A percentile compares a stretch with the other conserved stretches of the same genome.
Evolutionary conservation across 805 yeast species (phyloP).

Genomic region (Ogataea trehaloabstinens): DNA sequence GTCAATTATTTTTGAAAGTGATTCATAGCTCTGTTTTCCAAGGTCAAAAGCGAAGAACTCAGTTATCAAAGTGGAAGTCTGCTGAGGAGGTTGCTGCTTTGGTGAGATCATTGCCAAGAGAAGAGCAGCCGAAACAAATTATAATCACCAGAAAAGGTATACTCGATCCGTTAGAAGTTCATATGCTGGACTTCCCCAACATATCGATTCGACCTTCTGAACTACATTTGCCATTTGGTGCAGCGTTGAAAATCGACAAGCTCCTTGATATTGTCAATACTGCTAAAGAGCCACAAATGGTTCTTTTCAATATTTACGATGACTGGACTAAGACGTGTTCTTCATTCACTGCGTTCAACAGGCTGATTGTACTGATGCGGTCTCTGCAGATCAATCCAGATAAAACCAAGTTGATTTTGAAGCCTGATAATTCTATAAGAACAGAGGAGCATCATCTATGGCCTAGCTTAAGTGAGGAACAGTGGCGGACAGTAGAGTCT

Average conservation of each 20-base stretch:
- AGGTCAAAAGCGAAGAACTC: slow-evolving; percentile 92
- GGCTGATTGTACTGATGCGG: slow-evolving; percentile 78
- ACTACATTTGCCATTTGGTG: slow-evolving; percentile 82
- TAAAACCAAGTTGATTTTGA: slow-evolving; percentile 66
- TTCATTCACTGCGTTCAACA: slow-evolving; percentile 89
- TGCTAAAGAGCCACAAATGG: slow-evolving; percentile 94
- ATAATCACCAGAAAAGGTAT: slow-evolving; percentile 89
- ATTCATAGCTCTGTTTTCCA: slow-evolving; percentile 96
- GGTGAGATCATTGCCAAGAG: slow-evolving; percentile 82
- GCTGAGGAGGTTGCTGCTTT: slow-evolving; percentile 97
- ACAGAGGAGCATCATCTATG: slow-evolving; percentile 83
- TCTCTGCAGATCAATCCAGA: slow-evolving; percentile 79
- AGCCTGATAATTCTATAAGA: slow-evolving; percentile 68
- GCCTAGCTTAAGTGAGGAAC: slow-evolving; percentile 87
- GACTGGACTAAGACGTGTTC: slow-evolving; percentile 88
- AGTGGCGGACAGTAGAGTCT: slow-evolving; percentile 89
- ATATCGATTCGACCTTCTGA: slow-evolving; percentile 88
- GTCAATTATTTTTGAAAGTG: slow-evolving; percentile 83
- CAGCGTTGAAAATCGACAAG: slow-evolving; percentile 80
- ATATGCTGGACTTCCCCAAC: slow-evolving; percentile 95
- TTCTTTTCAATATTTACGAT: slow-evolving; percentile 84
- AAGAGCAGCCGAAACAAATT: slow-evolving; percentile 92
- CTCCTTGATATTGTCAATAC: slow-evolving; percentile 72
- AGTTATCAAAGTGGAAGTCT: slow-evolving; percentile 95
- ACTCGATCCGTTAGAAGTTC: slow-evolving; percentile 93